These are phyloP conservation scores for Tuber microsphaerosporum DNA, from an alignment of 495 filamentous ascomycete species.

Conservation along the genomic window DNA sequence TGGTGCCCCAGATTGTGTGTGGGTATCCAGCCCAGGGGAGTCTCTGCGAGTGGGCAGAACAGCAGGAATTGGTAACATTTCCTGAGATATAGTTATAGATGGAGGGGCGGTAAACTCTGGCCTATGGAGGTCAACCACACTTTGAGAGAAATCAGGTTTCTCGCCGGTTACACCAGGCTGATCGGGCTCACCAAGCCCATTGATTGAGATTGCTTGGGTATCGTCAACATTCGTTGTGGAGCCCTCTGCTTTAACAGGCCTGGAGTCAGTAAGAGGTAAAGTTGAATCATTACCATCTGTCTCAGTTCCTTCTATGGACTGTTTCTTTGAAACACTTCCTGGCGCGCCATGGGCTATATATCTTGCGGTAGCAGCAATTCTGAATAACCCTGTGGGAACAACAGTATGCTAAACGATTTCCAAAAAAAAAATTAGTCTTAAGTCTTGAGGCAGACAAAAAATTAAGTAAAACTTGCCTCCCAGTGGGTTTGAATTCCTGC, in stretches of 20 bases:
- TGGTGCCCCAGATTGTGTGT: neutral
- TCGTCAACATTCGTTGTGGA: neutral
- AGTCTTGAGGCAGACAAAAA: neutral
- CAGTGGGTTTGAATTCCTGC: slow-evolving; percentile 61
- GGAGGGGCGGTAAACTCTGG: neutral
- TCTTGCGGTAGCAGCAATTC: slow-evolving; percentile 40
- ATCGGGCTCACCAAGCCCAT: neutral
- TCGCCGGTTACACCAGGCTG: neutral
- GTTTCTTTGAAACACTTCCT: neutral
- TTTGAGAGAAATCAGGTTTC: neutral
- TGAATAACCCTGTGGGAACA: slow-evolving; percentile 30
- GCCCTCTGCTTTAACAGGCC: neutral
- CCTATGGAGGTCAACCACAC: neutral
- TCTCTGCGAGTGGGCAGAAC: neutral
- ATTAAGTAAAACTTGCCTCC: slow-evolving; percentile 51
- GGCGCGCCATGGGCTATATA: slow-evolving; percentile 19
- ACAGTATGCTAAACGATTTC: slow-evolving; percentile 32
- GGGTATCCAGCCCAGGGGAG: neutral
- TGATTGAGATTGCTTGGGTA: neutral
- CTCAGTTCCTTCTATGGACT: neutral
- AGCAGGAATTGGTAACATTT: neutral
- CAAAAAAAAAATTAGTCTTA: slow-evolving; percentile 7
- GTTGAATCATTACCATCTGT: neutral
- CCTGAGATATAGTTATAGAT: neutral
- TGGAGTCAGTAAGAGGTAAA: neutral